Evolutionary conservation across 495 filamentous ascomycete species (phyloP).

Genomic region (Rusavskia elegans): DNA sequence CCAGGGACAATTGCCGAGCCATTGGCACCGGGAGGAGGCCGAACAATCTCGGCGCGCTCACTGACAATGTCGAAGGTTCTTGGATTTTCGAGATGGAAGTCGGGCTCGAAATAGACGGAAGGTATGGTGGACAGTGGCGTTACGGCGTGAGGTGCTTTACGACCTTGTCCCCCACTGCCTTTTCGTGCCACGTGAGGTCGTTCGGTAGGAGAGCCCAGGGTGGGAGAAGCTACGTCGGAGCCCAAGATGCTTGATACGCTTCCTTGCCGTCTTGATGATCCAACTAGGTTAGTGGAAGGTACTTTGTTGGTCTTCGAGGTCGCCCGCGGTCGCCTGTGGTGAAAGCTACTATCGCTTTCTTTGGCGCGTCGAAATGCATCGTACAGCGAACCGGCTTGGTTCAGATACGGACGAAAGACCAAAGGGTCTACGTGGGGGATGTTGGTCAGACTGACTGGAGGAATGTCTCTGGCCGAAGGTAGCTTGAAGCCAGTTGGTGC

Average conservation of each 20-base stretch:
- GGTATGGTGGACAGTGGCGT: slow-evolving; percentile 89
- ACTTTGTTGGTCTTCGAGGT: slow-evolving; percentile 2
- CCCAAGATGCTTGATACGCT: slow-evolving; percentile 2
- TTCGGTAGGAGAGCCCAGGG: slow-evolving; percentile 28
- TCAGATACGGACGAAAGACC: slow-evolving; percentile 69
- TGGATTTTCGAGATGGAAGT: slow-evolving; percentile 92
- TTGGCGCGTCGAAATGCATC: slow-evolving; percentile 70
- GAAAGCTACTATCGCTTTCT: slow-evolving; percentile 42
- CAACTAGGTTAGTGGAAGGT: not conserved
- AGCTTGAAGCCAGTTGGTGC: slow-evolving; percentile 57
- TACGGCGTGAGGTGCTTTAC: slow-evolving; percentile 41
- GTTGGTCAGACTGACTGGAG: slow-evolving; percentile 82
- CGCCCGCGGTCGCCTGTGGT: slow-evolving; percentile 13
- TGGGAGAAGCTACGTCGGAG: not conserved
- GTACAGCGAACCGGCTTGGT: slow-evolving; percentile 65
- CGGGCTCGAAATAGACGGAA: slow-evolving; percentile 81
- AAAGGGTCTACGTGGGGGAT: slow-evolving; percentile 67
- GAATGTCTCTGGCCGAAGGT: slow-evolving; percentile 84
- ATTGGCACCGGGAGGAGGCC: slow-evolving; percentile 45
- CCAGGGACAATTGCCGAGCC: slow-evolving; percentile 42
- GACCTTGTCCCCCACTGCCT: slow-evolving; percentile 33
- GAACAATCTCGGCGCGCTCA: slow-evolving; percentile 83
- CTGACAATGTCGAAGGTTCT: slow-evolving; percentile 94
- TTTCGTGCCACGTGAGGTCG: slow-evolving; percentile 28
- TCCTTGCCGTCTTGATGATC: slow-evolving; percentile 4